These are phyloP conservation scores for Citrus cavaleriei DNA, from an alignment of 345 rosid species.

Conservation along the genomic window DNA sequence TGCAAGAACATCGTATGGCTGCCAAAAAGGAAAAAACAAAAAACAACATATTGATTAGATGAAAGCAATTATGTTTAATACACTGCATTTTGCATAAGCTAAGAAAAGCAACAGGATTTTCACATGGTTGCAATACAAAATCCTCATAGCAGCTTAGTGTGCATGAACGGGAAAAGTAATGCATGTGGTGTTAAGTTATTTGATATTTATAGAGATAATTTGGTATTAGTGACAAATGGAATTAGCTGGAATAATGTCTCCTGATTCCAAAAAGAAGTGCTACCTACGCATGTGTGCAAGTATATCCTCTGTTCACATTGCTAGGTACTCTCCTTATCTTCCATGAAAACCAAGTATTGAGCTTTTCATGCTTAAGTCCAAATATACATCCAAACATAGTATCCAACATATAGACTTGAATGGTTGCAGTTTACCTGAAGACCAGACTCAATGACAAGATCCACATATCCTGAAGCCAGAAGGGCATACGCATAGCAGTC, in stretches of 20 bases:
- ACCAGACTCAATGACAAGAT: conserved; percentile 92
- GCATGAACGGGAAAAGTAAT: not conserved
- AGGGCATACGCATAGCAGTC: conserved; percentile 99
- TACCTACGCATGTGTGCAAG: too few species aligned
- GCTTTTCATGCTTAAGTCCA: not conserved
- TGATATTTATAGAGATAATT: not conserved
- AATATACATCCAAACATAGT: not conserved
- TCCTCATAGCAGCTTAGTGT: not conserved
- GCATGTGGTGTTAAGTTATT: not conserved
- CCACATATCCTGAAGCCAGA: conserved; percentile 90
- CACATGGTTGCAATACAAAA: not conserved
- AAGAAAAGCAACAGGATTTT: not conserved
- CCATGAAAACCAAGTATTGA: not conserved
- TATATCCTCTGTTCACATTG: not conserved
- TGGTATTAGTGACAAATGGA: not conserved
- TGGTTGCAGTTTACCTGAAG: conserved; percentile 53
- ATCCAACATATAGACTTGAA: not conserved
- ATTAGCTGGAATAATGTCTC: not conserved
- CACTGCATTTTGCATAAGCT: not conserved
- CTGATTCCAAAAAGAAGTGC: not conserved
- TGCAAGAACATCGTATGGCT: conserved; percentile 93
- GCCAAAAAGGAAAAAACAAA: not conserved
- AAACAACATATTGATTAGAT: not conserved
- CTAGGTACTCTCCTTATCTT: not conserved
- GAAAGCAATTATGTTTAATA: not conserved